Evolutionary conservation across 495 filamentous ascomycete species (phyloP).

Genomic region (Penicillium paradoxum): DNA sequence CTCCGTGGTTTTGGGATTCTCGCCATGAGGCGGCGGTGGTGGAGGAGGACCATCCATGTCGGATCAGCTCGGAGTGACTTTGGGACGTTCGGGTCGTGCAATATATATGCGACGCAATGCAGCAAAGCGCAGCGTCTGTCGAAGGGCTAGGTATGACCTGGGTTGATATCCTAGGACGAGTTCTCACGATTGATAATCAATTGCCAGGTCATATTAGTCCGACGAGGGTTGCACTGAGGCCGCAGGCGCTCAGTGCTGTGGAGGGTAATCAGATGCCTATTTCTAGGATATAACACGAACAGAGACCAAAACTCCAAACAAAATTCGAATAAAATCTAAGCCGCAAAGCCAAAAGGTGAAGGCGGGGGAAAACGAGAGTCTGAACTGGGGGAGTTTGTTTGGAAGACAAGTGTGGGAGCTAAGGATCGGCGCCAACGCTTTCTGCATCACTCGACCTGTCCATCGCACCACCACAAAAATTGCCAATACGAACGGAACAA

Average conservation of each 20-base stretch:
- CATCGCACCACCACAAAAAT: slow-evolving; percentile 22
- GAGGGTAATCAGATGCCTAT: slow-evolving; percentile 3
- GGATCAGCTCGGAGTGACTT: neutral
- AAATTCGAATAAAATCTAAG: neutral
- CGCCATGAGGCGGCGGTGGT: slow-evolving; percentile 64
- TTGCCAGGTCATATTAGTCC: slow-evolving; percentile 35
- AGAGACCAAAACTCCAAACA: neutral
- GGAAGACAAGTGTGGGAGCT: slow-evolving; percentile 25
- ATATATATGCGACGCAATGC: neutral
- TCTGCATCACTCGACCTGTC: slow-evolving; percentile 26
- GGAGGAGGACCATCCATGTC: slow-evolving; percentile 52
- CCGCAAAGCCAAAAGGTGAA: neutral
- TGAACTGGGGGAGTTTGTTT: slow-evolving; percentile 23
- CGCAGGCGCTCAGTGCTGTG: slow-evolving; percentile 35
- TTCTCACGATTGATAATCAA: slow-evolving; percentile 18
- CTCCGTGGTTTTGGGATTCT: slow-evolving; percentile 52
- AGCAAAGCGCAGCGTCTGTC: neutral
- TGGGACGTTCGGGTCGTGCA: neutral
- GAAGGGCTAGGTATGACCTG: neutral
- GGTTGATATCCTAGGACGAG: slow-evolving; percentile 15
- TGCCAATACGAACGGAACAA: neutral
- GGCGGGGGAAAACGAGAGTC: slow-evolving; percentile 7
- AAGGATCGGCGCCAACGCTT: slow-evolving; percentile 26
- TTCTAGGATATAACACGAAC: neutral
- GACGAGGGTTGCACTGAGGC: slow-evolving; percentile 36